Evolutionary conservation across 208 protist species (phyloP).

Genomic region (Entamoeba invadens): DNA sequence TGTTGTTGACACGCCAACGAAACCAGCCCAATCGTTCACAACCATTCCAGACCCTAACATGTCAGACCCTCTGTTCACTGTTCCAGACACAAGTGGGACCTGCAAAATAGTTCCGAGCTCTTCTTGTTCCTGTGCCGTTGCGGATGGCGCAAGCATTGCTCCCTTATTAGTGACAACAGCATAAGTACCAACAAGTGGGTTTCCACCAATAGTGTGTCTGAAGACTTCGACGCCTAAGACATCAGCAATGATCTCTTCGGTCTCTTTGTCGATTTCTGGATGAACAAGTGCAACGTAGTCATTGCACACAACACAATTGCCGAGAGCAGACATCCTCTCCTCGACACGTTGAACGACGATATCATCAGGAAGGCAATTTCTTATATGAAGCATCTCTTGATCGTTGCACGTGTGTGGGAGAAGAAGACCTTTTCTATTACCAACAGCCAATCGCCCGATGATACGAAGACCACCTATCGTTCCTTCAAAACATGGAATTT

Average conservation of each 20-base stretch:
- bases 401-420: constrained; percentile 91
- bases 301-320: constrained; percentile 96
- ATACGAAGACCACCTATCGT: constrained; percentile 41
- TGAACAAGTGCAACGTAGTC: constrained; percentile 98
- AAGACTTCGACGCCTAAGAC: constrained; percentile 85
- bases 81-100: constrained; percentile 90
- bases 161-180: constrained; percentile 86
- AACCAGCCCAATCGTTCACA: constrained; percentile 94
- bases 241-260: constrained; percentile 95
- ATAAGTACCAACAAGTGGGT: constrained; percentile 93
- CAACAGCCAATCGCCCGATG: constrained; percentile 79
- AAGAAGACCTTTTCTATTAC: constrained; percentile 88
- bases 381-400: constrained; percentile 92
- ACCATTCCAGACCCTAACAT: constrained; percentile 64
- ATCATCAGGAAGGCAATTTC: constrained; percentile 88
- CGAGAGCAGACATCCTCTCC: constrained; percentile 88
- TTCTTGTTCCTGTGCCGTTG: constrained; percentile 83
- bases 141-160: constrained; percentile 76
- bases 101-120: constrained; percentile 77
- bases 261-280: constrained; percentile 89
- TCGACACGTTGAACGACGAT: constrained; percentile 85
- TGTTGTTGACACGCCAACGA: constrained; percentile 91
- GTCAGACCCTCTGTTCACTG: constrained; percentile 89
- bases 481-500: constrained; percentile 77
- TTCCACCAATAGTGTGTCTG: constrained; percentile 76